Percentiles rank a stretch among this genome's conserved stretches.
These are phyloP conservation scores for Sugiyamaella americana DNA, from an alignment of 805 yeast species.

Conservation along the genomic window DNA sequence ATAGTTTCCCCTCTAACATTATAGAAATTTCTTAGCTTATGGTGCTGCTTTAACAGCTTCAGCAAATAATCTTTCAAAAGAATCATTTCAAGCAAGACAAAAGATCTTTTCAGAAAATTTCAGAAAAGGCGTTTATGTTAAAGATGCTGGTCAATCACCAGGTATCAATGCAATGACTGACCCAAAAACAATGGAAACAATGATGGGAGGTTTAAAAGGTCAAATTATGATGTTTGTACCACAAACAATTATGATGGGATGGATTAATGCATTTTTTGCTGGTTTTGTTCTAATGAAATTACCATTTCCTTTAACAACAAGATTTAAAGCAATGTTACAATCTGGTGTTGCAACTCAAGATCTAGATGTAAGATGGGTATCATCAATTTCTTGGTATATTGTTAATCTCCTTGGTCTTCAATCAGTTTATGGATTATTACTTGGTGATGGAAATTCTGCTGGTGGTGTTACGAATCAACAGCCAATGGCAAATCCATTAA, in stretches of 20 bases:
- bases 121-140: constrained; percentile 49
- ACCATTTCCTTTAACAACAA: constrained; percentile 85
- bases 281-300: constrained; percentile 83
- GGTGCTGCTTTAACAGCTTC: constrained; percentile 54
- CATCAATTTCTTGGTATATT: constrained; percentile 93
- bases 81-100: constrained; percentile 51
- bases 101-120: constrained; percentile 43
- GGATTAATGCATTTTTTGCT: constrained; percentile 90
- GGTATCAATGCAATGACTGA: constrained; percentile 59
- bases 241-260: constrained; percentile 90
- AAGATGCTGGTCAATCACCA: constrained; percentile 36
- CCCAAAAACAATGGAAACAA: constrained; percentile 61
- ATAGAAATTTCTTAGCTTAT: constrained; percentile 49
- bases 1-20: neutral
- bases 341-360: constrained; percentile 79
- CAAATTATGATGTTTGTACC: constrained; percentile 82
- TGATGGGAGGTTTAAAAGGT: constrained; percentile 72
- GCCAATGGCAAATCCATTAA: constrained; percentile 33
- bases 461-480: constrained; percentile 26
- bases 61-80: constrained; percentile 43
- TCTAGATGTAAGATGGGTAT: constrained; percentile 85
- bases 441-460: constrained; percentile 40
- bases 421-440: constrained; percentile 66
- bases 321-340: constrained; percentile 90
- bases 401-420: constrained; percentile 78